Evolutionary conservation across 805 yeast genomes (phyloP).

Genomic region (Nakazawaea sp.): DNA sequence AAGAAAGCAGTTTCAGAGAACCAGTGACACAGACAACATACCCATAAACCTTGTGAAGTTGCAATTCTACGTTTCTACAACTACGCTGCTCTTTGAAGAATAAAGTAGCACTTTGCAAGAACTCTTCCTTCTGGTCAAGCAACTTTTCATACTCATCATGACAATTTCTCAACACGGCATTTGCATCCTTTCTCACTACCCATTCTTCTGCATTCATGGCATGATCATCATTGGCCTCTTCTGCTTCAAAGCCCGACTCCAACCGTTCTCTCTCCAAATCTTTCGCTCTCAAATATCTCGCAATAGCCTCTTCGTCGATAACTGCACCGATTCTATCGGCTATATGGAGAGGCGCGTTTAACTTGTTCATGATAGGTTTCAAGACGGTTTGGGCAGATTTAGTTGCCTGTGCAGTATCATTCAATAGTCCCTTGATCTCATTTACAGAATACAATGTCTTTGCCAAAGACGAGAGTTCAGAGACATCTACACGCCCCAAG

Average conservation of each 20-base stretch:
- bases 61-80: constrained; percentile 26
- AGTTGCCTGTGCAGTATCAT: constrained; percentile 11
- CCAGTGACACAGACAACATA: constrained; percentile 45
- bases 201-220: constrained; percentile 11
- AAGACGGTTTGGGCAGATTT: constrained; percentile 21
- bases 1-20: constrained; percentile 19
- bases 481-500: constrained; percentile 25
- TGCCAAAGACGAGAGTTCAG: constrained; percentile 23
- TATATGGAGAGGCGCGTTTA: constrained; percentile 32
- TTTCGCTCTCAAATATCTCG: constrained; percentile 18
- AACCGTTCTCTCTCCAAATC: constrained; percentile 9
- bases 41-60: constrained; percentile 34
- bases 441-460: constrained; percentile 8
- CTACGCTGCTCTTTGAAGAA: constrained; percentile 19
- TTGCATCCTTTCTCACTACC: constrained; percentile 12
- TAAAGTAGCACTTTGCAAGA: constrained; percentile 23
- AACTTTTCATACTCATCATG: constrained; percentile 16
- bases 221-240: constrained; percentile 11
- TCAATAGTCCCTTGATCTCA: constrained; percentile 1
- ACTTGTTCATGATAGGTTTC: constrained; percentile 18
- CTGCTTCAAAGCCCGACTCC: constrained; percentile 11
- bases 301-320: constrained; percentile 32
- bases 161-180: constrained; percentile 6
- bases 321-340: constrained; percentile 34
- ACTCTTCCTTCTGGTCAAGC: constrained; percentile 23